These are phyloP conservation scores for Pulveroboletus sp. DNA, from an alignment of 768 basidiomycete species.

Conservation along the genomic window DNA sequence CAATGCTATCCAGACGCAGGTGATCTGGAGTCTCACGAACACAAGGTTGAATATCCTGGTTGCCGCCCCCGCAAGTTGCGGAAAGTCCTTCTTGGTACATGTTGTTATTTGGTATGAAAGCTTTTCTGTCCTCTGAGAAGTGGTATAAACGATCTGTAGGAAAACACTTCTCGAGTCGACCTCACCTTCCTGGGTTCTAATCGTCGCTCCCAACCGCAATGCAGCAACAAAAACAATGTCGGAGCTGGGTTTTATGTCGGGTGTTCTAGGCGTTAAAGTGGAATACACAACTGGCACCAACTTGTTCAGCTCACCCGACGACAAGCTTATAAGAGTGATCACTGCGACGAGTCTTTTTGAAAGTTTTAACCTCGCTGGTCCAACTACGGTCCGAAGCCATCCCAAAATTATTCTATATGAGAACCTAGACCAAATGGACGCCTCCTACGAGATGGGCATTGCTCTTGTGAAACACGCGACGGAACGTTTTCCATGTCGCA, in stretches of 20 bases:
- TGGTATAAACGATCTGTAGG: slow-evolving; percentile 38
- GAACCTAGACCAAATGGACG: slow-evolving; percentile 77
- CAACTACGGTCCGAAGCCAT: slow-evolving; percentile 25
- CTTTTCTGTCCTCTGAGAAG: neutral
- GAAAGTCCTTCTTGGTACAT: slow-evolving; percentile 74
- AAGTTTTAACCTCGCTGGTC: slow-evolving; percentile 34
- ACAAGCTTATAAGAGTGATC: slow-evolving; percentile 50
- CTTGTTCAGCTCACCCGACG: slow-evolving; percentile 34
- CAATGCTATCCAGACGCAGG: slow-evolving; percentile 86
- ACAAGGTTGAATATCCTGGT: slow-evolving; percentile 65
- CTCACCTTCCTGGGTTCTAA: slow-evolving; percentile 50
- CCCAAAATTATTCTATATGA: slow-evolving; percentile 76
- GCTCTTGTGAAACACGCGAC: slow-evolving; percentile 65
- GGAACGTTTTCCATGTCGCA: slow-evolving; percentile 58
- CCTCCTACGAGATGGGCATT: slow-evolving; percentile 77
- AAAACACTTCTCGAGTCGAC: slow-evolving; percentile 43
- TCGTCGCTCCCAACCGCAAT: slow-evolving; percentile 58
- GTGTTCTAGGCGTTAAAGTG: slow-evolving; percentile 36
- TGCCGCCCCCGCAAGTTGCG: slow-evolving; percentile 74
- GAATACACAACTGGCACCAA: slow-evolving; percentile 28
- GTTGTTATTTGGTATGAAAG: slow-evolving; percentile 64
- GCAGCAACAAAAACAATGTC: slow-evolving; percentile 52
- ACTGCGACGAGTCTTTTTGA: slow-evolving; percentile 50
- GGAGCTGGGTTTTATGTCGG: slow-evolving; percentile 43
- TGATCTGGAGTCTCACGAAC: slow-evolving; percentile 75